These are phyloP conservation scores for Paracamarosporium sp. DNA, from an alignment of 2,329 filamentous ascomycete genomes.

Conservation along the genomic window DNA sequence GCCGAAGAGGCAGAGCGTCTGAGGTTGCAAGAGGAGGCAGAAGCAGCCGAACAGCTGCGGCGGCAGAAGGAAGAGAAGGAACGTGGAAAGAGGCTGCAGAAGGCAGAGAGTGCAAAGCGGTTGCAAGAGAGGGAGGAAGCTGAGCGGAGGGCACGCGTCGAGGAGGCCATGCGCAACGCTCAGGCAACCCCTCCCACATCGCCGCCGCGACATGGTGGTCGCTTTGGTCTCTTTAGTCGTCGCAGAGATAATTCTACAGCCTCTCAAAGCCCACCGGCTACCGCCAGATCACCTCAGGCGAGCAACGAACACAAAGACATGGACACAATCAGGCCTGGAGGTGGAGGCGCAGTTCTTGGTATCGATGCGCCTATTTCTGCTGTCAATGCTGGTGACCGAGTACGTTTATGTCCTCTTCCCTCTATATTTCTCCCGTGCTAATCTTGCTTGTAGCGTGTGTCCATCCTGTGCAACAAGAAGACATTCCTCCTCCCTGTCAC, in stretches of 20 bases:
- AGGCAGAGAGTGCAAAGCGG: conserved; percentile 33
- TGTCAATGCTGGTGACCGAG: conserved; percentile 79
- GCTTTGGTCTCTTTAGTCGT: conserved; percentile 41
- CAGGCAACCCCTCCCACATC: conserved; percentile 31
- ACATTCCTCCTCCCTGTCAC: conserved; percentile 75
- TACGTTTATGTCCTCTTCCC: conserved; percentile 50
- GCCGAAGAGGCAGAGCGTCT: conserved; percentile 35
- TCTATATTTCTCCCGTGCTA: conserved; percentile 12
- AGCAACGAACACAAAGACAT: conserved; percentile 31
- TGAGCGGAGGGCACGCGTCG: conserved; percentile 29
- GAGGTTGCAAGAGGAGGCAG: conserved; percentile 28
- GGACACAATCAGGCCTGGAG: conserved; percentile 51
- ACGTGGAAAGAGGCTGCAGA: conserved; percentile 39
- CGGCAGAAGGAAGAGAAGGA: conserved; percentile 41
- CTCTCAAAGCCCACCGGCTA: conserved; percentile 21
- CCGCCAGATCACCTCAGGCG: conserved; percentile 28
- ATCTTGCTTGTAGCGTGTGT: conserved; percentile 63
- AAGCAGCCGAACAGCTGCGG: conserved; percentile 31
- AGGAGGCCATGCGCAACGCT: conserved; percentile 30
- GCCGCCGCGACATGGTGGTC: conserved; percentile 36
- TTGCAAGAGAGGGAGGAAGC: conserved; percentile 38
- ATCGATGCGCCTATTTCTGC: conserved; percentile 82
- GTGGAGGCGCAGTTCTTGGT: conserved; percentile 58
- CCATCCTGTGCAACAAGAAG: conserved; percentile 74
- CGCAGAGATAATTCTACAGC: conserved; percentile 39